phyloP scores from a whole-genome alignment of 768 basidiomycete species.

The Collybia nuda region DNA sequence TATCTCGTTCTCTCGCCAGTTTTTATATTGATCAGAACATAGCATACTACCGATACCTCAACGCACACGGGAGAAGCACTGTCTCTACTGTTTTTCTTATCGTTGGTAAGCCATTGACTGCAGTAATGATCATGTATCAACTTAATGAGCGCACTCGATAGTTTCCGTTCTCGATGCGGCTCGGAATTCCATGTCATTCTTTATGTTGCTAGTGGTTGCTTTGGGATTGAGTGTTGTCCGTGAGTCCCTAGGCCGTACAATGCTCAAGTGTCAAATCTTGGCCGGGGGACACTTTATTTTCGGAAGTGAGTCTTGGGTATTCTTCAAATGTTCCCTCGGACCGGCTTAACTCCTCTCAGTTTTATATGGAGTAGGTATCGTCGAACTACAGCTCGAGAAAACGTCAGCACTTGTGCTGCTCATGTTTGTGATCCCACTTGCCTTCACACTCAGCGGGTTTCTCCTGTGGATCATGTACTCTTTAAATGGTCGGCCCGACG shows the following conservation, averaged over 20 bases:
- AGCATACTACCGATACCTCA: constrained; percentile 95
- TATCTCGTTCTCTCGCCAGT: not conserved
- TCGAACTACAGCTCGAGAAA: constrained; percentile 88
- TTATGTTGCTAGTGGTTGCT: constrained; percentile 90
- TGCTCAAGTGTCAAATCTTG: constrained; percentile 81
- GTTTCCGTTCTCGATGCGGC: constrained; percentile 96
- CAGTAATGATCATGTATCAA: not conserved
- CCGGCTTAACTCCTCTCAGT: constrained; percentile 40
- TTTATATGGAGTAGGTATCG: constrained; percentile 92
- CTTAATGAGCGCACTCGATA: constrained; percentile 23
- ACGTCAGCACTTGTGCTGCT: constrained; percentile 84
- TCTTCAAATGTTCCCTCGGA: not conserved
- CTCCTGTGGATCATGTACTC: constrained; percentile 95
- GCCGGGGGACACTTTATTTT: constrained; percentile 89
- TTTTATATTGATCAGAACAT: constrained; percentile 9
- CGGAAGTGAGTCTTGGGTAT: constrained; percentile 64
- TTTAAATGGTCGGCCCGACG: constrained; percentile 67
- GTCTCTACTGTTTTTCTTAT: constrained; percentile 89
- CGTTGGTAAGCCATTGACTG: constrained; percentile 59
- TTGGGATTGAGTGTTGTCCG: constrained; percentile 91
- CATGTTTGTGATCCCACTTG: constrained; percentile 90
- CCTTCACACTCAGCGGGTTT: constrained; percentile 94
- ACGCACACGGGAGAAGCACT: constrained; percentile 74
- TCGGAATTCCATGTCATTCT: constrained; percentile 92
- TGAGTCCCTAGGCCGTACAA: constrained; percentile 81